These are phyloP conservation scores for Cucumis cinereus DNA, from an alignment of 306 rosid genomes.

Conservation along the genomic window DNA sequence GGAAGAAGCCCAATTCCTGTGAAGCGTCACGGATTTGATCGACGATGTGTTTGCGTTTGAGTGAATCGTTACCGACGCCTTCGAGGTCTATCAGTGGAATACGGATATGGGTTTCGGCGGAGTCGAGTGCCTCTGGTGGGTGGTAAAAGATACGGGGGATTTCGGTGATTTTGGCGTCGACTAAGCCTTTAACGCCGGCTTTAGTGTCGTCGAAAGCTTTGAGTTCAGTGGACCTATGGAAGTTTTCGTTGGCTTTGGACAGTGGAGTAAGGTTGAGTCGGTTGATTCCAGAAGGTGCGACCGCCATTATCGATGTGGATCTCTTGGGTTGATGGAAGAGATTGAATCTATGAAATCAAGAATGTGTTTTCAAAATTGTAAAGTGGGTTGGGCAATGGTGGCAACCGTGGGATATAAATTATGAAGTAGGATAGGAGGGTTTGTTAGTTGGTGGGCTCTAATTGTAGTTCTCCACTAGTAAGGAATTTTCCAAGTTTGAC, in stretches of 20 bases:
- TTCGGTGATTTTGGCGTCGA: conserved; percentile 17
- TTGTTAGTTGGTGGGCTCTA: neutral
- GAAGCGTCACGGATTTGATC: conserved; percentile 18
- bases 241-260: neutral
- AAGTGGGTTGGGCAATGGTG: neutral
- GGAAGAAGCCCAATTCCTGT: conserved; percentile 31
- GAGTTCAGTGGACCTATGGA: conserved; percentile 10
- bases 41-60: conserved; percentile 9
- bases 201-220: conserved; percentile 27
- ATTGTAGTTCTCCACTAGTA: neutral
- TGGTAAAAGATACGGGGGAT: conserved; percentile 28
- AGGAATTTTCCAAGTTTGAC: neutral
- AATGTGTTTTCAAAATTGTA: neutral
- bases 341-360: neutral
- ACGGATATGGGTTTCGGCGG: neutral
- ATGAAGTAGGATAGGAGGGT: neutral
- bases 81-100: conserved; percentile 28
- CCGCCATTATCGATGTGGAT: neutral
- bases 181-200: conserved; percentile 31
- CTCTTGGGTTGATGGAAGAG: neutral
- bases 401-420: neutral
- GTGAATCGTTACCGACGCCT: conserved; percentile 1
- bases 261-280: neutral
- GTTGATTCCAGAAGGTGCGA: neutral
- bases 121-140: neutral